Base-by-base conservation (phyloP, 805 yeast genomes). In the Ogataea thermomethanolica region DNA sequence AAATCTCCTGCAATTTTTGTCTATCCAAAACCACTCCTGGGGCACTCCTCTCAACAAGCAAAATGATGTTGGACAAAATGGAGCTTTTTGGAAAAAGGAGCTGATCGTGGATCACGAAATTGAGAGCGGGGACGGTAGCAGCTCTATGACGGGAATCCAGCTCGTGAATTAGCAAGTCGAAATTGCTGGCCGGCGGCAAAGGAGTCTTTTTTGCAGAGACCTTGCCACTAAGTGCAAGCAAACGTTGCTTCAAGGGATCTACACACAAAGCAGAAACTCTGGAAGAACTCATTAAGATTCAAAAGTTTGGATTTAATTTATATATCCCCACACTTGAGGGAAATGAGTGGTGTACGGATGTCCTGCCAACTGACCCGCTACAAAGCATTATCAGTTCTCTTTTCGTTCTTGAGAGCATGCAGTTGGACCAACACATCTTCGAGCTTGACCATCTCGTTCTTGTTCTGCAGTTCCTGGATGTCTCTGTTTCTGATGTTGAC, bases 401-500 rank as follows among this genome's bases (percentile, higher is more conserved):
- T 85, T 46, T 79, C 79, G 27, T 74, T 81, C 67, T 79, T 83
- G 68, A 93, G 78, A 29, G 61, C 67, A 53, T 67, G 58, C 67
- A 93, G 72, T 67, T 85, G 84, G 47, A 71, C 64, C 44, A 90
- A 71, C 45, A 91, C 95, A 15, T 71, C 75, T 28, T 78, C 86
- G 48, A 91, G 75, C 34, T 77, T 64, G 41, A 88, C 78, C 56
- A 89, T 84, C 39, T 82, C 96, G 54, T 81, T 82, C 84, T 91
- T 93, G 66, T 86, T 86, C 73, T 93, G 98, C 69, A 86, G 81
- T 62, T 84, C 91, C 60, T 79, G 78, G 59, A 89, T 87, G 65
- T 93, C 98, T 74, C 99, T 85, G 73, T 89, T 88, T 78, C 99
- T 88, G 53, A 93, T 84, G 64, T 93, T 93, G 54, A 93, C 99